Evolutionary conservation across 164 flowering plant genomes (phyloP), one percentile per base, ranked within the genome.

Genomic region (Kingdonia uniflora): DNA sequence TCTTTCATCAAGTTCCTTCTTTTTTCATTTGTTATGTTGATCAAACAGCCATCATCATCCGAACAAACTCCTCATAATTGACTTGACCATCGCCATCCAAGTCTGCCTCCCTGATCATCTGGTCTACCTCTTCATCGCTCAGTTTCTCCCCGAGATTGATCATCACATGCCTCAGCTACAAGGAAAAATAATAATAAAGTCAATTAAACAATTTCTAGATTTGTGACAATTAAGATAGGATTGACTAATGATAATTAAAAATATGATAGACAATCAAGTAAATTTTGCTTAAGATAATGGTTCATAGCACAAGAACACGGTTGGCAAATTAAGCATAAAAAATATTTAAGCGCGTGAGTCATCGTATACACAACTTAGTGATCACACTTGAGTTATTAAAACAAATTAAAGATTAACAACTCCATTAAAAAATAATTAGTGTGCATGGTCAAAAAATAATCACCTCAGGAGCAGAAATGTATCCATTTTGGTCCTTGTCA

Each of bases 51-150:
- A 72, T 57, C 78, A 78, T 78, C 72, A 78, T 73, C 58, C 69
- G 70, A 7, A 69, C 69, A 38, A 78, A 75, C 42, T 78, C 82
- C 0, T 75, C 76, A 6, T 78, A 78, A 46, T 75, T 69, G 39
- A 78, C 69, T 22, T 54, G 68, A 3, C 83, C 83, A 65, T 78
- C 83, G 13, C 83, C 83, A 59, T 78, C 80, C 25, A 71, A 55
- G 52, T 78, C 83, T 11, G 83, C 78, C 40, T 65, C 75, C 45
- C 65, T 58, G 15, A 73, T 66, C 83, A 78, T 78, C 55, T 65
- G 68, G 20, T 69, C 73, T 1, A 65, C 49, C 57, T 75, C 82
- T 67, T 75, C 79, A 45, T 75, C 82, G 14, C 67, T 63, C 39
- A 75, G 40, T 44, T 54, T 70, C 65, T 75, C 82, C 23, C 76